These are phyloP conservation scores for Boletus reticuloceps DNA, from an alignment of 768 basidiomycete species.

Conservation along the genomic window DNA sequence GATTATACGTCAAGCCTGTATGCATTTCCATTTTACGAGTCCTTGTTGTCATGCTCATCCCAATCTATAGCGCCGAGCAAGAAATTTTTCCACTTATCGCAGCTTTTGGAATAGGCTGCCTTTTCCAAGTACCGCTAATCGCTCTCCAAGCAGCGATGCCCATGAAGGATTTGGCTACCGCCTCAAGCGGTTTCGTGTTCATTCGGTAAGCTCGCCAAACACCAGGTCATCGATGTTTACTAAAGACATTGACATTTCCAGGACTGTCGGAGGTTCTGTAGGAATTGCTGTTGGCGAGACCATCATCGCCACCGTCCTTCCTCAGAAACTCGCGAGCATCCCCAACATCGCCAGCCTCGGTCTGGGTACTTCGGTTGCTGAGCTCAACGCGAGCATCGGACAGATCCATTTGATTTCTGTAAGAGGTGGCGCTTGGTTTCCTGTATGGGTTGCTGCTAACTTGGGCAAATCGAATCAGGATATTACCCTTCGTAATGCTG, in stretches of 20 bases:
- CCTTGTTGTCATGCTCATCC: conserved; percentile 3
- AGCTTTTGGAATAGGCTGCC: conserved; percentile 60
- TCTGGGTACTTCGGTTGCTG: conserved; percentile 38
- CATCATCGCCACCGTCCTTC: conserved; percentile 58
- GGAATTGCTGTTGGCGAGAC: conserved; percentile 74
- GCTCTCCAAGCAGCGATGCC: conserved; percentile 88
- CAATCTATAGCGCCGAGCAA: conserved; percentile 50
- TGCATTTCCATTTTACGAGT: neutral
- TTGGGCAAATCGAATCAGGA: conserved; percentile 37
- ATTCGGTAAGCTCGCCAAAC: conserved; percentile 44
- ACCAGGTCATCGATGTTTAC: neutral
- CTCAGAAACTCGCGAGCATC: conserved; percentile 32
- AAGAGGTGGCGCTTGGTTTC: neutral
- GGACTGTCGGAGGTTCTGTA: conserved; percentile 73
- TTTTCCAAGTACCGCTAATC: conserved; percentile 69
- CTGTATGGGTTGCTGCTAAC: neutral
- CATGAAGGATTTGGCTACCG: conserved; percentile 81
- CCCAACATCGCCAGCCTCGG: conserved; percentile 28
- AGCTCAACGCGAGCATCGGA: conserved; percentile 46
- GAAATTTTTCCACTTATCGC: conserved; percentile 64
- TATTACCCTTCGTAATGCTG: conserved; percentile 41
- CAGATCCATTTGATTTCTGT: conserved; percentile 35
- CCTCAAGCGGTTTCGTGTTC: conserved; percentile 68
- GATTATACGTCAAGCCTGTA: conserved; percentile 47
- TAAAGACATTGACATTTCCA: conserved; percentile 23